These are phyloP conservation scores for Candida ascalaphidarum DNA, from an alignment of 805 yeast genomes.

Conservation along the genomic window DNA sequence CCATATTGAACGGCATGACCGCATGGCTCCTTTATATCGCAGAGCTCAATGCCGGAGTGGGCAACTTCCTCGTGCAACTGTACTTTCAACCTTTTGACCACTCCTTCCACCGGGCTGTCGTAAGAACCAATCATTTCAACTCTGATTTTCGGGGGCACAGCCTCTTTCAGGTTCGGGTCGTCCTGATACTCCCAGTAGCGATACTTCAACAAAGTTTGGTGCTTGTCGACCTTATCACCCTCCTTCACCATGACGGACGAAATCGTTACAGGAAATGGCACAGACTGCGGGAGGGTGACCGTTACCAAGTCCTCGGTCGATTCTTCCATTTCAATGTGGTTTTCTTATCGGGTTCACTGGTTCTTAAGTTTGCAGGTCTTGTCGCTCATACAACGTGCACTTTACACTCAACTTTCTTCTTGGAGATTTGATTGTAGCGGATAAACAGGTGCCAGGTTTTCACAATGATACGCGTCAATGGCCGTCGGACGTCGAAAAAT, in stretches of 20 bases:
- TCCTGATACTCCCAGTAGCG: conserved; percentile 61
- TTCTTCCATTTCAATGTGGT: too few relatives aligned
- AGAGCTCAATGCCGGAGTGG: conserved; percentile 36
- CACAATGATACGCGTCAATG: too few relatives aligned
- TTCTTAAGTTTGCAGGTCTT: too few relatives aligned
- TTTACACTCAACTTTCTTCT: too few relatives aligned
- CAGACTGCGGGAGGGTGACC: conserved; percentile 49
- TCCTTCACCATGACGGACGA: conserved; percentile 36
- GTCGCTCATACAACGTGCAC: too few relatives aligned
- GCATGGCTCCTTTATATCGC: conserved; percentile 71
- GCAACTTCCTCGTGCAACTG: conserved; percentile 53
- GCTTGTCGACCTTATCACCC: conserved; percentile 43
- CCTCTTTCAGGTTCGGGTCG: conserved; percentile 38
- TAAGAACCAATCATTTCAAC: conserved; percentile 69
- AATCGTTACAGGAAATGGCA: conserved; percentile 63
- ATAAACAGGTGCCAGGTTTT: too few relatives aligned
- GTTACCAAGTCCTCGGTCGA: conserved; percentile 41
- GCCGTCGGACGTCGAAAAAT: too few relatives aligned
- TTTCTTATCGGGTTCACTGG: too few relatives aligned
- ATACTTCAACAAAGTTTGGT: conserved; percentile 49
- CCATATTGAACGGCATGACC: conserved; percentile 90
- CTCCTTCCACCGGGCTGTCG: conserved; percentile 80
- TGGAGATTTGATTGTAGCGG: too few relatives aligned
- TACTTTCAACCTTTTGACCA: conserved; percentile 42
- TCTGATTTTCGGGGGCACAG: conserved; percentile 35